Evolutionary conservation across 208 protist genomes (phyloP).

Genomic region (Leishmania guyanensis): DNA sequence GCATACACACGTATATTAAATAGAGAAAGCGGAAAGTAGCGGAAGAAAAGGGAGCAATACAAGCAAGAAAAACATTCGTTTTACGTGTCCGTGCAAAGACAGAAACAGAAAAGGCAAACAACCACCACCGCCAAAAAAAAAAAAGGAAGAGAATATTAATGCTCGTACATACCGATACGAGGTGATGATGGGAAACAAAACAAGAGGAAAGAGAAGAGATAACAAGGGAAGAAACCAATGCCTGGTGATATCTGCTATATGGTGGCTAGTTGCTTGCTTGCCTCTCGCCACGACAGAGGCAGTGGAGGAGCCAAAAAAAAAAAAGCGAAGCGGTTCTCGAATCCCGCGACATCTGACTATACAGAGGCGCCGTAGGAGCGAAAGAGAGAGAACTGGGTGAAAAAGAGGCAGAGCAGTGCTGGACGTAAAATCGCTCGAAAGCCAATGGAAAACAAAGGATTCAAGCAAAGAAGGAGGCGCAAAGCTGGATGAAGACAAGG

Average conservation of each 20-base stretch:
- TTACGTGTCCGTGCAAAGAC: neutral
- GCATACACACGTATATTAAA: neutral
- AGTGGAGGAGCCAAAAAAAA: neutral
- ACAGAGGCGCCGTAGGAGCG: neutral
- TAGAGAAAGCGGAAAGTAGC: too few species aligned
- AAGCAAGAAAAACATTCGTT: neutral
- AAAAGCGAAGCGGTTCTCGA: neutral
- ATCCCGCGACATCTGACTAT: neutral
- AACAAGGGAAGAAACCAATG: neutral
- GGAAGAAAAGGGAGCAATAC: neutral
- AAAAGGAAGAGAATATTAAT: too few species aligned
- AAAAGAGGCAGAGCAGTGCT: neutral
- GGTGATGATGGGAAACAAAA: neutral
- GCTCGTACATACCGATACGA: neutral
- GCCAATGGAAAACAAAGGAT: too few species aligned
- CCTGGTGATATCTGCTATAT: neutral
- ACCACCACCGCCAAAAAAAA: neutral
- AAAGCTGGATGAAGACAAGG: neutral
- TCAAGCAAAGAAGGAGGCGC: neutral
- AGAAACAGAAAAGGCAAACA: neutral
- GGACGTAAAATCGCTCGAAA: neutral
- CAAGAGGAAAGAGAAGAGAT: neutral
- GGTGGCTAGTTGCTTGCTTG: neutral
- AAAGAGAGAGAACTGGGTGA: neutral
- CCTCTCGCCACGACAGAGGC: neutral